phyloP scores from a whole-genome alignment of 176 grass and related monocot genomes.

The Dendrocalamus sinicus region DNA sequence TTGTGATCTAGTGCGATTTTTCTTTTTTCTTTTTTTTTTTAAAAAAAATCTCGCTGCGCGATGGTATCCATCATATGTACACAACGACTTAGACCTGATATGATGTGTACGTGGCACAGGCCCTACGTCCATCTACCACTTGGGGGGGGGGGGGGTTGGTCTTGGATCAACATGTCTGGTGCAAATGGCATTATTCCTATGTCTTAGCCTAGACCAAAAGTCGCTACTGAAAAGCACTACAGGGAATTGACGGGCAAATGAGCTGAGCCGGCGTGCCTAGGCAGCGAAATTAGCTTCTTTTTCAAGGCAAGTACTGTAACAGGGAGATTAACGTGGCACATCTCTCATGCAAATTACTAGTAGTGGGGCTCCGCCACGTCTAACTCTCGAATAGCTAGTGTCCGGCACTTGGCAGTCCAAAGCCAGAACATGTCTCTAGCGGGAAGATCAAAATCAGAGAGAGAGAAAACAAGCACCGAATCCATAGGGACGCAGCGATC shows the following conservation, averaged over 20 bases:
- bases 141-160: too few species aligned
- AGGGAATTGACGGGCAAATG: slow-evolving; percentile 20
- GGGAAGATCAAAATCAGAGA: neutral
- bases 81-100: neutral
- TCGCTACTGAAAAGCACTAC: slow-evolving; percentile 38
- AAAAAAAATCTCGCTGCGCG: too few species aligned
- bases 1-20: too few species aligned
- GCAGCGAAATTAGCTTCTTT: slow-evolving; percentile 12
- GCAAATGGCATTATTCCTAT: slow-evolving; percentile 45
- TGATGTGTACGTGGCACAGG: slow-evolving; percentile 2
- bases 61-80: too few species aligned
- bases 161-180: neutral
- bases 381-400: slow-evolving; percentile 21
- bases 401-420: neutral
- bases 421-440: neutral
- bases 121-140: neutral
- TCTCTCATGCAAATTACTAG: neutral
- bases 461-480: neutral
- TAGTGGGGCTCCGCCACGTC: neutral
- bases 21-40: too few species aligned
- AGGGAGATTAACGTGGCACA: neutral
- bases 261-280: slow-evolving; percentile 1
- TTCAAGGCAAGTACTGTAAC: neutral
- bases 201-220: slow-evolving; percentile 55
- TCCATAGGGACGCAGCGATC: neutral